Percentiles rank a stretch among this genome's conserved stretches.
phyloP scores from a whole-genome alignment of 208 protist species.

The Lotmaria passim region DNA sequence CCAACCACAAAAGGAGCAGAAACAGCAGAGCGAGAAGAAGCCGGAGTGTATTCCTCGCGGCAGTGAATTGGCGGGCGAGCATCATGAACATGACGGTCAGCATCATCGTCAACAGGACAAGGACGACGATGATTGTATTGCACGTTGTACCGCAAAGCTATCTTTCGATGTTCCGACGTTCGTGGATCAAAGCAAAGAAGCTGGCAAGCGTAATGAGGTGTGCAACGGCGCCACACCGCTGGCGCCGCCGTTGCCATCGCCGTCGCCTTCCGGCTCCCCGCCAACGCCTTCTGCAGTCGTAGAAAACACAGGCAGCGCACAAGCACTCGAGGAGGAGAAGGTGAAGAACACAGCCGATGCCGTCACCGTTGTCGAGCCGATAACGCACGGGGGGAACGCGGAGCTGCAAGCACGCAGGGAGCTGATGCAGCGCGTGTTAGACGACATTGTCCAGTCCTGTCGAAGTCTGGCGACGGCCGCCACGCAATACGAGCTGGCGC shows the following conservation, averaged over 20 bases:
- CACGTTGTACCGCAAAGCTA: neutral
- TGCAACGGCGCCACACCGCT: neutral
- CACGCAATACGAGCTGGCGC: constrained; percentile 16
- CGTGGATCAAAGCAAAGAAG: neutral
- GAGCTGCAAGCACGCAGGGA: neutral
- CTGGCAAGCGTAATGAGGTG: neutral
- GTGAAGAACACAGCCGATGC: neutral
- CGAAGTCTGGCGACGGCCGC: constrained; percentile 12
- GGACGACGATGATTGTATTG: neutral
- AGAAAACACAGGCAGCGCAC: neutral
- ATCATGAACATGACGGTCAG: neutral
- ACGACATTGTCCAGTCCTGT: constrained; percentile 15
- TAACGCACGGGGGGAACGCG: neutral
- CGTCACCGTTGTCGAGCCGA: neutral
- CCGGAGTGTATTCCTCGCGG: neutral
- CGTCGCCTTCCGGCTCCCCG: neutral
- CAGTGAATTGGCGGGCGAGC: neutral
- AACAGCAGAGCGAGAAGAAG: neutral
- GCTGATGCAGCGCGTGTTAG: neutral
- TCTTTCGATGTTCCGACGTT: neutral
- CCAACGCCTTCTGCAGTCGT: neutral
- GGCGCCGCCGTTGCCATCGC: neutral
- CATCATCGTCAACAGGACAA: neutral
- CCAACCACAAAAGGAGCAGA: neutral
- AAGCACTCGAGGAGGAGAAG: neutral